phyloP scores from a whole-genome alignment of 371 early-diverging fungal species.

The Coemansia sp. region DNA sequence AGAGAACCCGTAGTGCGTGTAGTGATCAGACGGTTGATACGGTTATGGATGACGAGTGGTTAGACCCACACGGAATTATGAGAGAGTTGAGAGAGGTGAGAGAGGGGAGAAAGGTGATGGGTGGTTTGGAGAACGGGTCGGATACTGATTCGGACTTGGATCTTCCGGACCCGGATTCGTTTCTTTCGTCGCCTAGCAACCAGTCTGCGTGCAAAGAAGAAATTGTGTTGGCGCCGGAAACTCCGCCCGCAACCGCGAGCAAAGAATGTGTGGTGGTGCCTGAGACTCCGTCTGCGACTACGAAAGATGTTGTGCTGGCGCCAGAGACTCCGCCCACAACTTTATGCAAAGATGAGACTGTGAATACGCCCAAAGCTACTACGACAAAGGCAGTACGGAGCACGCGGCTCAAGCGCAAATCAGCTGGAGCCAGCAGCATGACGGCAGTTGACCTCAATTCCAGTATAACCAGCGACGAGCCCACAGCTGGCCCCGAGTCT shows the following conservation, averaged over 20 bases:
- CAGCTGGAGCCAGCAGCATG: background rate
- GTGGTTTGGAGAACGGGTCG: slow-evolving; percentile 9
- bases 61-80: too few relatives aligned
- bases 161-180: slow-evolving; percentile 28
- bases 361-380: background rate
- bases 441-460: background rate
- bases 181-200: slow-evolving; percentile 11
- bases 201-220: background rate
- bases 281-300: too few relatives aligned
- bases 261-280: background rate
- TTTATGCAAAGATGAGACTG: background rate
- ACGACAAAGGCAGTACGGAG: background rate
- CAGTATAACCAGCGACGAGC: too few relatives aligned
- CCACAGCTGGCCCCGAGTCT: too few relatives aligned
- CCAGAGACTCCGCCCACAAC: slow-evolving; percentile 3
- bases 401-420: background rate
- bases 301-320: background rate
- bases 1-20: background rate
- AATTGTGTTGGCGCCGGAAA: slow-evolving; percentile 7
- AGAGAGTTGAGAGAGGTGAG: background rate
- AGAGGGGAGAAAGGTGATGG: background rate
- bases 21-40: background rate
- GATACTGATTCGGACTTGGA: slow-evolving; percentile 38
- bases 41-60: background rate
- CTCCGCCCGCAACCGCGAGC: background rate